A percentile compares a stretch with the other conserved stretches of the same genome.
Evolutionary conservation across 1,139 yeast species (phyloP).

Genomic region (Taphrina confusa): DNA sequence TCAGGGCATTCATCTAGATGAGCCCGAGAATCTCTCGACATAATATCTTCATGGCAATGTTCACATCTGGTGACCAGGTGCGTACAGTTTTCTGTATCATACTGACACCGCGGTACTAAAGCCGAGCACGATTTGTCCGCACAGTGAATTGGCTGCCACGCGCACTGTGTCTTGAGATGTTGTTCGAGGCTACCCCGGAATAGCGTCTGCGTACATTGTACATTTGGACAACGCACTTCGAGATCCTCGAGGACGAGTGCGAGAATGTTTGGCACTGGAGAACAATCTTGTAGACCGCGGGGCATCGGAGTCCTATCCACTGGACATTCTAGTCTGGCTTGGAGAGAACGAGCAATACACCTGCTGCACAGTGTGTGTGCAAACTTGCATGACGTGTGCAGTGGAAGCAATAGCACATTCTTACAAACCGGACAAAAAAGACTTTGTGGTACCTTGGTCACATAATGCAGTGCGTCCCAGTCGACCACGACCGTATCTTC

Average conservation of each 20-base stretch:
- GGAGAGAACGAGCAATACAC: slow-evolving; percentile 24
- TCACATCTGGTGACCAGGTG: slow-evolving; percentile 15
- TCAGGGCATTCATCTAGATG: slow-evolving; percentile 30
- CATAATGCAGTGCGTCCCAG: slow-evolving; percentile 19
- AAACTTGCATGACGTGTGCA: slow-evolving; percentile 21
- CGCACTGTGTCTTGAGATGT: slow-evolving; percentile 12
- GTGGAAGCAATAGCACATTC: slow-evolving; percentile 10
- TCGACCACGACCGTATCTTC: slow-evolving; percentile 9
- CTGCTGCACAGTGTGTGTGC: slow-evolving; percentile 21
- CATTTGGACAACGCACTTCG: slow-evolving; percentile 19
- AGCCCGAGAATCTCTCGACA: neutral
- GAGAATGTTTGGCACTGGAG: slow-evolving; percentile 9
- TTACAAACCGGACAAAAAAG: slow-evolving; percentile 30
- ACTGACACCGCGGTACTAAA: neutral
- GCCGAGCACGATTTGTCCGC: neutral
- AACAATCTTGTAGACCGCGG: slow-evolving; percentile 16
- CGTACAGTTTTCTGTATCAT: neutral
- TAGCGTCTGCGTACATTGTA: slow-evolving; percentile 2
- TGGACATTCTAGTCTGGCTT: slow-evolving; percentile 26
- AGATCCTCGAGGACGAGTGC: slow-evolving; percentile 17
- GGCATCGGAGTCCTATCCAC: slow-evolving; percentile 26
- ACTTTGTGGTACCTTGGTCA: slow-evolving; percentile 11
- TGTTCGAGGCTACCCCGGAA: slow-evolving; percentile 10
- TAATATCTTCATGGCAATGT: slow-evolving; percentile 18
- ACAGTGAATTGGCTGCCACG: slow-evolving; percentile 11